phyloP scores from a whole-genome alignment of 257 asterid species.

The Leptodermis oblonga region DNA sequence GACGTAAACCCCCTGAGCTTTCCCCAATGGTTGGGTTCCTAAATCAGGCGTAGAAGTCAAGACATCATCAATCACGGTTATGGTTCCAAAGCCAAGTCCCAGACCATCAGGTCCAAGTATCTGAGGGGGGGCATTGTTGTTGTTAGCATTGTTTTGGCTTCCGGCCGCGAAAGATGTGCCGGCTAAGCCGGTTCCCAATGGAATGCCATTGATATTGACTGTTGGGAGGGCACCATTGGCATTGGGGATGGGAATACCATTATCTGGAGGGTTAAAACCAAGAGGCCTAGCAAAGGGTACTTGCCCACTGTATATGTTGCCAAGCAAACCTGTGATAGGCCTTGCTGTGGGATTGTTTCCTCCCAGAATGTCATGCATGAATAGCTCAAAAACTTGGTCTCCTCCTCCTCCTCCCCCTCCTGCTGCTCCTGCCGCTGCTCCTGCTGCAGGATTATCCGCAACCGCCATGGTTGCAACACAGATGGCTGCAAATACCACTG shows the following conservation, averaged over 20 bases:
- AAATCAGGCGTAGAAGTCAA: slow-evolving; percentile 40
- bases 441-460: slow-evolving; percentile 31
- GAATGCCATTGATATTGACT: slow-evolving; percentile 55
- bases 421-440: no score
- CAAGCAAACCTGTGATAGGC: slow-evolving; percentile 72
- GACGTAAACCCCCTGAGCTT: slow-evolving; percentile 49
- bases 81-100: slow-evolving; percentile 51
- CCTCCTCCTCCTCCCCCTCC: no score
- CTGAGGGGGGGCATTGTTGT: slow-evolving; percentile 18
- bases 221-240: slow-evolving; percentile 81
- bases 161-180: slow-evolving; percentile 63
- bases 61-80: slow-evolving; percentile 47
- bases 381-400: slow-evolving; percentile 53
- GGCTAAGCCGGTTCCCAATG: slow-evolving; percentile 72
- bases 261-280: slow-evolving; percentile 60
- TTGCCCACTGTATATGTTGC: slow-evolving; percentile 88
- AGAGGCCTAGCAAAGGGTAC: slow-evolving; percentile 83
- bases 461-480: slow-evolving; percentile 13
- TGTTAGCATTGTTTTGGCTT: slow-evolving; percentile 9
- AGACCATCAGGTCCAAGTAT: slow-evolving; percentile 39
- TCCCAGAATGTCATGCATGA: slow-evolving; percentile 89
- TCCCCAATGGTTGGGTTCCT: slow-evolving; percentile 39
- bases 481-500: slow-evolving; percentile 32
- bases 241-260: slow-evolving; percentile 70
- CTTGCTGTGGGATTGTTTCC: slow-evolving; percentile 88